These are phyloP conservation scores for Colletotrichum endophyticum DNA, from an alignment of 2,329 filamentous ascomycete genomes.

Conservation along the genomic window DNA sequence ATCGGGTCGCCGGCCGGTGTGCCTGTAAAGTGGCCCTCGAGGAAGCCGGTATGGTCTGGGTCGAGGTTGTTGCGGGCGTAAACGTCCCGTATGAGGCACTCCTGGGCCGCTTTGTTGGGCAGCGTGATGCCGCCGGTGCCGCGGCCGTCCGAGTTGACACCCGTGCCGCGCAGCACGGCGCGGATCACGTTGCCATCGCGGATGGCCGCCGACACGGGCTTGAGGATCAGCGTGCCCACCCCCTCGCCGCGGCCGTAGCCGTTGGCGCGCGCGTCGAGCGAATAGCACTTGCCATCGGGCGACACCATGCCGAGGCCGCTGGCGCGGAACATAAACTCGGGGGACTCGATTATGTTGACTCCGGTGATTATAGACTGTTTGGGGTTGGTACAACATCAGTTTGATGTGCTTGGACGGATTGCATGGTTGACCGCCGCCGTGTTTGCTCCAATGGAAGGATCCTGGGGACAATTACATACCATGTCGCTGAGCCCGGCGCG, in stretches of 20 bases:
- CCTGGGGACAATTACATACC: neutral
- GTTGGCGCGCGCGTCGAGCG: neutral
- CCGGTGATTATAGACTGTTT: conserved; percentile 25
- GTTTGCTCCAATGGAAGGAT: neutral
- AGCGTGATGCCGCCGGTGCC: conserved; percentile 42
- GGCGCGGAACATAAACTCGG: conserved; percentile 20
- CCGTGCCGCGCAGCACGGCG: conserved; percentile 37
- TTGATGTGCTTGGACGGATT: neutral
- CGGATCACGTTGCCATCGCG: conserved; percentile 43
- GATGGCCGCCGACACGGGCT: conserved; percentile 46
- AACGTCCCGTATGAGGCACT: neutral
- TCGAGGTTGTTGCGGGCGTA: neutral
- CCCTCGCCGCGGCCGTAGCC: conserved; percentile 14
- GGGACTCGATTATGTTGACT: conserved; percentile 23
- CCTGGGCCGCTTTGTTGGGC: conserved; percentile 28
- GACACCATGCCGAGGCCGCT: neutral
- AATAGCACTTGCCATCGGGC: neutral
- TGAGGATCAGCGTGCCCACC: conserved; percentile 41
- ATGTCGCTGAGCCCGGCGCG: conserved; percentile 24
- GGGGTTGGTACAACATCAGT: neutral
- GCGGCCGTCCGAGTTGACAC: conserved; percentile 40
- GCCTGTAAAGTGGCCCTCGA: conserved; percentile 30
- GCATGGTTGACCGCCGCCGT: neutral
- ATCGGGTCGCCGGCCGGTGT: conserved; percentile 60
- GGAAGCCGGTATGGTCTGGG: neutral